Percentiles rank a stretch among this genome's conserved stretches.
Evolutionary conservation across 345 rosid species (phyloP).

Genomic region (Psidium guajava): DNA sequence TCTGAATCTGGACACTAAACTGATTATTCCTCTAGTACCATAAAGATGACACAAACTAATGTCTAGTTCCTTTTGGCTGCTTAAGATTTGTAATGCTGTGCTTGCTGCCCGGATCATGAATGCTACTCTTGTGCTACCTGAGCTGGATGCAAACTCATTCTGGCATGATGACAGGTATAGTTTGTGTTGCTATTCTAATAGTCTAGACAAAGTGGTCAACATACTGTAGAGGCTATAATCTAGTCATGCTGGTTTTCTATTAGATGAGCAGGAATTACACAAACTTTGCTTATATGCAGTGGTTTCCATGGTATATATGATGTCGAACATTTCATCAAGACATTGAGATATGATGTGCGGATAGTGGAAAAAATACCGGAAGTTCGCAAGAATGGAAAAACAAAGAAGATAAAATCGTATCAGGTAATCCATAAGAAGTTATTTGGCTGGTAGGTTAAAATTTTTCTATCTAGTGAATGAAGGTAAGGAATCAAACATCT

Average conservation of each 20-base stretch:
- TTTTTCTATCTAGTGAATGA: background rate
- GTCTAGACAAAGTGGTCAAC: background rate
- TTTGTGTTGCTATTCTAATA: background rate
- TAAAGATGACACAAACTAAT: background rate
- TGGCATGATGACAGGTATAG: slow-evolving; percentile 96
- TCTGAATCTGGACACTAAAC: background rate
- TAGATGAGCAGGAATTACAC: background rate
- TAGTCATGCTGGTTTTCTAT: background rate
- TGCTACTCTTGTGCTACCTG: slow-evolving; percentile 96
- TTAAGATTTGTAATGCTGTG: slow-evolving; percentile 95
- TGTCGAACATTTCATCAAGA: slow-evolving; percentile 79
- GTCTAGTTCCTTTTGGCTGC: slow-evolving; percentile 4
- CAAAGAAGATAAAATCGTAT: slow-evolving; percentile 73
- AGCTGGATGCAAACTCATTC: slow-evolving; percentile 94
- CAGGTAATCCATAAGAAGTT: slow-evolving; percentile 41
- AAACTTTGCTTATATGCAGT: slow-evolving; percentile 17
- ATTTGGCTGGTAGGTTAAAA: background rate
- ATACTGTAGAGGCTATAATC: background rate
- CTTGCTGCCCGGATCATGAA: slow-evolving; percentile 99
- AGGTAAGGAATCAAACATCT: background rate
- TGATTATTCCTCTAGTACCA: background rate
- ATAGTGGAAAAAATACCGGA: slow-evolving; percentile 89
- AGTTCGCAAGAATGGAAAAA: slow-evolving; percentile 75
- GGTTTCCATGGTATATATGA: slow-evolving; percentile 97
- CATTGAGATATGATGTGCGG: slow-evolving; percentile 69